Evolutionary conservation across 768 basidiomycete genomes (phyloP).

Genomic region (Mycena latifolia): DNA sequence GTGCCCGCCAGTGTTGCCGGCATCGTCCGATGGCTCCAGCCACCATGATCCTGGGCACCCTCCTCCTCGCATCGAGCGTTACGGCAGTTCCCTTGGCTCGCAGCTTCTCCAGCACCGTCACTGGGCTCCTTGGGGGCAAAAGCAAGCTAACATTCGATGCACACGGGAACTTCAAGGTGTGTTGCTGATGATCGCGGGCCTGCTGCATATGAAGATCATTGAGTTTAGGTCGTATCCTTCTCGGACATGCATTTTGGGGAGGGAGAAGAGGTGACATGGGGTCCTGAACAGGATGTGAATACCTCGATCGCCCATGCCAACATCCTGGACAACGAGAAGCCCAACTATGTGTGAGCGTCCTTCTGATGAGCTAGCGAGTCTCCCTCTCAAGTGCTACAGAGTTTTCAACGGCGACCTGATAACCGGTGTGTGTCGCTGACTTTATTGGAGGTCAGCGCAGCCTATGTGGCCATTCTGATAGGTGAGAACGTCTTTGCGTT

Average conservation of each 20-base stretch:
- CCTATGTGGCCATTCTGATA: slow-evolving; percentile 1
- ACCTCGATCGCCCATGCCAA: slow-evolving; percentile 18
- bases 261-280: slow-evolving; percentile 29
- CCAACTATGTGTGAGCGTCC: slow-evolving; percentile 29
- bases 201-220: background rate
- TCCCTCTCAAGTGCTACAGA: slow-evolving; percentile 3
- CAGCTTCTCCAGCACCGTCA: slow-evolving; percentile 26
- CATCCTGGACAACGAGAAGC: slow-evolving; percentile 30
- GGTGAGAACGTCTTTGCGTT: slow-evolving; percentile 32
- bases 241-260: slow-evolving; percentile 39
- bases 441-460: background rate
- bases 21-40: slow-evolving; percentile 5
- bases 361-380: background rate
- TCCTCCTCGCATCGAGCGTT: slow-evolving; percentile 23
- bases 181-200: background rate
- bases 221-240: slow-evolving; percentile 28
- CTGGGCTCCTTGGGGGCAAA: slow-evolving; percentile 3
- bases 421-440: slow-evolving; percentile 24
- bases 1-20: slow-evolving; percentile 1
- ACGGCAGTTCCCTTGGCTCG: slow-evolving; percentile 22
- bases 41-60: slow-evolving; percentile 19
- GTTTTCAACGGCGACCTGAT: slow-evolving; percentile 37
- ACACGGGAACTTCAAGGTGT: slow-evolving; percentile 34
- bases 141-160: slow-evolving; percentile 33
- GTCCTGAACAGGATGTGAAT: slow-evolving; percentile 29